A percentile compares a stretch with the other conserved stretches of the same genome.
These are phyloP conservation scores for Chrysanthemum makinoi DNA, from an alignment of 129 eudicot species.

Conservation along the genomic window DNA sequence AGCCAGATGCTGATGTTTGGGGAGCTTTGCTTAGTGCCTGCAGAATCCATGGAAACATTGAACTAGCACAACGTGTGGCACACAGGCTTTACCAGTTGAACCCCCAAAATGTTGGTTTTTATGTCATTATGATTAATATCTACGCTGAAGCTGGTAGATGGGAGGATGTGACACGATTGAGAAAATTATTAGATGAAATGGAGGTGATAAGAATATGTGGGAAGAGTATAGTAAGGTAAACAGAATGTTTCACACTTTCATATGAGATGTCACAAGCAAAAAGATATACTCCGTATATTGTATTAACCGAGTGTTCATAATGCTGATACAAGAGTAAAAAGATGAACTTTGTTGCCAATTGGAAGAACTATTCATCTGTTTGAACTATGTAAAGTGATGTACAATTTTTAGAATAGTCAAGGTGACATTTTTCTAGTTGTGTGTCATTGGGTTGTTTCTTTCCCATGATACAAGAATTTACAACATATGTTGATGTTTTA, in stretches of 20 bases:
- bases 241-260: neutral
- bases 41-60: slow-evolving; percentile 49
- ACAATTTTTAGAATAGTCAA: slow-evolving; percentile 15
- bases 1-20: slow-evolving; percentile 45
- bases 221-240: slow-evolving; percentile 22
- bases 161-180: slow-evolving; percentile 44
- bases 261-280: neutral
- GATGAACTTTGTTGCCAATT: slow-evolving; percentile 1
- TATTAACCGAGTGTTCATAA: neutral
- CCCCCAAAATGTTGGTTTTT: slow-evolving; percentile 25
- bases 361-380: slow-evolving; percentile 11
- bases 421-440: neutral
- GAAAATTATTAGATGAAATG: slow-evolving; percentile 32
- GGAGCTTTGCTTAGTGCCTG: slow-evolving; percentile 56
- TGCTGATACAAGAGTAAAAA: neutral
- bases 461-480: slow-evolving; percentile 8
- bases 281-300: neutral
- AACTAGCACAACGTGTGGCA: slow-evolving; percentile 43
- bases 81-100: slow-evolving; percentile 21
- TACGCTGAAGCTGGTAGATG: slow-evolving; percentile 53
- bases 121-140: slow-evolving; percentile 33
- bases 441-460: neutral
- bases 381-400: slow-evolving; percentile 16
- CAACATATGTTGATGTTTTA: slow-evolving; percentile 5
- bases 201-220: slow-evolving; percentile 37